Evolutionary conservation across 495 filamentous ascomycete species (phyloP), one percentile per base, ranked within the genome.

Genomic region (Staphylotrichum longicolle): DNA sequence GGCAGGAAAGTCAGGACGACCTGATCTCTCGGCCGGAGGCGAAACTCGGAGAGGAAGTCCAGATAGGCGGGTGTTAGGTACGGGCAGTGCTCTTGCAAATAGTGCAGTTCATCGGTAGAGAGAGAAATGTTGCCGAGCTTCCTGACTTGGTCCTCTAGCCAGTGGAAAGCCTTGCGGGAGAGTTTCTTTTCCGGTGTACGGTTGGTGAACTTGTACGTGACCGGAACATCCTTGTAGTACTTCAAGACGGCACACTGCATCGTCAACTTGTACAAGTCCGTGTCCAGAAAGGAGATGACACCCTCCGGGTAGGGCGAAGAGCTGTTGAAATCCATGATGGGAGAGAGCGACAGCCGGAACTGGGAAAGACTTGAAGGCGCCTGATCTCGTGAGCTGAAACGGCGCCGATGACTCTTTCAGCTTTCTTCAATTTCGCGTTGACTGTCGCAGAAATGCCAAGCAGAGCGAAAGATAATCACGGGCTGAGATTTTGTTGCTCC

Each of bases 171-270:
- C 54, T 78, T 82, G 60, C 91, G 83, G 20, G 83, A 93, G 58
- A 98, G 75, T 72, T 93, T 93, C 86, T 96, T 93, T 48, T 96
- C 83, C 11, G 91, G 90, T 12, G 95, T 98, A 20, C 94, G 88
- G 72, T 98, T 98, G 46, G 91, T 96, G 80, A 96, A 95, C 55
- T 86, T 82, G 73, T 98, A 98, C 7, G 89, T 91, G 48, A 97
- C 93, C 42, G 88, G 77, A 55, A 92, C 86, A 66, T 93, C 83
- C 14, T 88, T 86, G 71, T 95, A 97, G 76, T 90, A 93, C 69
- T 91, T 92, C 54, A 96, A 80, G 64, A 98, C 85, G 45, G 93
- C 94, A 70, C 90, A 96, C 85, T 98, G 94, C 94, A 98, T 98
- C 9, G 94, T 98, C 69, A 98, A 75, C 75, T 98, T 98, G 82